phyloP scores from a whole-genome alignment of 495 filamentous ascomycete species.

The Ramalina peruviana region DNA sequence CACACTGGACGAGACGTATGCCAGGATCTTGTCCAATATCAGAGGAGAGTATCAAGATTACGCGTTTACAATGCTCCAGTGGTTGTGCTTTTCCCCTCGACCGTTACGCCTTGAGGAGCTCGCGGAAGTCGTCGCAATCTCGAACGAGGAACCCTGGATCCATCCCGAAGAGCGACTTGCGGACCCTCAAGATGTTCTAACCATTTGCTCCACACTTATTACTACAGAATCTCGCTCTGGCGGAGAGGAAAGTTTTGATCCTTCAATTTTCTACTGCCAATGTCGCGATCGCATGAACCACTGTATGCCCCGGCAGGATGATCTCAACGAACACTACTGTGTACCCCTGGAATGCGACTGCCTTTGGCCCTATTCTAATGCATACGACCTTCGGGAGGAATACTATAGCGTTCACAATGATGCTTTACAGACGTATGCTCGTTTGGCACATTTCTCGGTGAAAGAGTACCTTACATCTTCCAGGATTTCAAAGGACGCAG shows the following conservation, averaged over 20 bases:
- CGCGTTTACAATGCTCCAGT: conserved; percentile 20
- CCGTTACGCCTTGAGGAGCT: conserved; percentile 16
- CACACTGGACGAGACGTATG: conserved; percentile 27
- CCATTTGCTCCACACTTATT: conserved; percentile 12
- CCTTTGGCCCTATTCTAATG: background rate
- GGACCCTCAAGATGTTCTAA: conserved; percentile 6
- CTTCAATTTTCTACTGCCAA: no score
- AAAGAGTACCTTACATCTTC: conserved; percentile 18
- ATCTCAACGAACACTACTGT: no score
- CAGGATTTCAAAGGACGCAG: background rate
- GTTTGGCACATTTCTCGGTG: conserved; percentile 21
- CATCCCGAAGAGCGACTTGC: conserved; percentile 1
- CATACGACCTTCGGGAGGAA: no score
- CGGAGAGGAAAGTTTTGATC: no score
- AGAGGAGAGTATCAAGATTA: conserved; percentile 3
- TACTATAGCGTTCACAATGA: background rate
- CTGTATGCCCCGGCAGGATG: no score
- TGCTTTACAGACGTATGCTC: conserved; percentile 3
- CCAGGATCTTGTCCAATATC: conserved; percentile 23
- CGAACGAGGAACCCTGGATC: background rate
- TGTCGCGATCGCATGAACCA: no score
- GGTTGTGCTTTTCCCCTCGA: conserved; percentile 16
- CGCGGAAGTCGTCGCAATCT: conserved; percentile 15
- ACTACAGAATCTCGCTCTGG: background rate
- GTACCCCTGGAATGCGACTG: no score